phyloP scores from a whole-genome alignment of 345 rosid genomes.

The Dipteronia sinensis region DNA sequence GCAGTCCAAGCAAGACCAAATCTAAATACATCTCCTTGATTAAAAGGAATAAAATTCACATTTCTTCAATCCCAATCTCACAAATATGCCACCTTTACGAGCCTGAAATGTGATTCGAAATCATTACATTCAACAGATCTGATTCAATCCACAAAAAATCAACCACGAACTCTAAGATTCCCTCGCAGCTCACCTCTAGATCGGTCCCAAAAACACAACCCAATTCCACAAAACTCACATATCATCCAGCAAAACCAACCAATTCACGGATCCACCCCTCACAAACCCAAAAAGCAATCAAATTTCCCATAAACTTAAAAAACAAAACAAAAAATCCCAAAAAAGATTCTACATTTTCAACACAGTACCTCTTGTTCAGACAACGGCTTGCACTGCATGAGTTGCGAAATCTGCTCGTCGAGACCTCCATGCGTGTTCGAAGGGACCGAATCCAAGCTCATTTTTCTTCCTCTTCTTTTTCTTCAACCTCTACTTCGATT shows the following conservation, averaged over 20 bases:
- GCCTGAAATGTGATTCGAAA: background rate
- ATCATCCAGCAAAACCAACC: slow-evolving; percentile 4
- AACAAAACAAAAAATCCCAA: background rate
- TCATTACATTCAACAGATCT: slow-evolving; percentile 27
- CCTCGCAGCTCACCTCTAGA: slow-evolving; percentile 10
- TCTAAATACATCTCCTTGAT: background rate
- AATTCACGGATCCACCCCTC: slow-evolving; percentile 2
- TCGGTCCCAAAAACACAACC: background rate
- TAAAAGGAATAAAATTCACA: background rate
- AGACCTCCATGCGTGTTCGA: slow-evolving; percentile 50
- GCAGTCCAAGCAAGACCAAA: background rate
- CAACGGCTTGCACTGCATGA: slow-evolving; percentile 67
- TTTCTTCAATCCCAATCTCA: background rate
- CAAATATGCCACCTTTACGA: background rate
- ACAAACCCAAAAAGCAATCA: background rate
- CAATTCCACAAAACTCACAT: background rate
- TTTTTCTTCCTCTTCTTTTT: slow-evolving; percentile 20
- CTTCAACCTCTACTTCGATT: background rate
- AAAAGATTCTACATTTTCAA: background rate
- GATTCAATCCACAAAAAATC: slow-evolving; percentile 11
- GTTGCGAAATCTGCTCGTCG: slow-evolving; percentile 60
- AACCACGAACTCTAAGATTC: background rate
- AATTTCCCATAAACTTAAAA: background rate
- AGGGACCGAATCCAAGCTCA: slow-evolving; percentile 48
- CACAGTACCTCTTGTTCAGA: slow-evolving; percentile 50